Conservation (phyloP, 2,329 filamentous ascomycete genomes). For the Diaporthe caulivora region DNA sequence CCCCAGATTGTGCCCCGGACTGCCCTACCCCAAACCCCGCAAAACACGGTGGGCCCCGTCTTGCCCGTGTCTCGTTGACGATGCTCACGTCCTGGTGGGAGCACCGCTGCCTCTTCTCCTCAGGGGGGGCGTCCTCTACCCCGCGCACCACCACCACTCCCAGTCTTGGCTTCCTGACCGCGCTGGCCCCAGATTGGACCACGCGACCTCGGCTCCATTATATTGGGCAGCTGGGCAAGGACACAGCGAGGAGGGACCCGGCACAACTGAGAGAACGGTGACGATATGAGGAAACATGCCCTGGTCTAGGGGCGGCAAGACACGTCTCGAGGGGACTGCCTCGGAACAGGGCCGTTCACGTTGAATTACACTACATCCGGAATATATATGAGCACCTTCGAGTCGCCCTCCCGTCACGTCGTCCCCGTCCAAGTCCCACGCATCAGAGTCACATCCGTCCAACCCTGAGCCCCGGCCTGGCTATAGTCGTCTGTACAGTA, state of each 20-base stretch:
- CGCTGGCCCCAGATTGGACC: constrained; percentile 19
- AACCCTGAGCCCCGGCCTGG: constrained; percentile 5
- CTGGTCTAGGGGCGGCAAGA: neutral
- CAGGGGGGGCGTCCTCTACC: constrained; percentile 12
- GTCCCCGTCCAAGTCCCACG: neutral
- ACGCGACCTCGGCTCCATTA: constrained; percentile 25
- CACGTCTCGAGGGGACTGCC: neutral
- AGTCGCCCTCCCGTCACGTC: neutral
- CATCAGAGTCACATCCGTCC: constrained; percentile 13
- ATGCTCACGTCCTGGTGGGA: too few species aligned
- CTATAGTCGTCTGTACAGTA: neutral
- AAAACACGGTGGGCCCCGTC: constrained; percentile 17
- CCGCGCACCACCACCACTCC: constrained; percentile 14
- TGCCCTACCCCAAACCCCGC: constrained; percentile 17
- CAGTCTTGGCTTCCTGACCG: constrained; percentile 2
- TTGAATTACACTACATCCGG: too few species aligned
- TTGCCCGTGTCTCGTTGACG: neutral
- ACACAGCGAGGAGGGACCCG: constrained; percentile 21
- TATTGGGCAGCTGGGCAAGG: constrained; percentile 23
- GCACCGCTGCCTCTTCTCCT: neutral
- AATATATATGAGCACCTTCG: constrained; percentile 3
- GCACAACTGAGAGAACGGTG: neutral
- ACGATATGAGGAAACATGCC: neutral
- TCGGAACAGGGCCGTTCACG: neutral
- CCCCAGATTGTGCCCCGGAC: constrained; percentile 9